Conservation (phyloP, 768 basidiomycete genomes). For the Mycena filopes region DNA sequence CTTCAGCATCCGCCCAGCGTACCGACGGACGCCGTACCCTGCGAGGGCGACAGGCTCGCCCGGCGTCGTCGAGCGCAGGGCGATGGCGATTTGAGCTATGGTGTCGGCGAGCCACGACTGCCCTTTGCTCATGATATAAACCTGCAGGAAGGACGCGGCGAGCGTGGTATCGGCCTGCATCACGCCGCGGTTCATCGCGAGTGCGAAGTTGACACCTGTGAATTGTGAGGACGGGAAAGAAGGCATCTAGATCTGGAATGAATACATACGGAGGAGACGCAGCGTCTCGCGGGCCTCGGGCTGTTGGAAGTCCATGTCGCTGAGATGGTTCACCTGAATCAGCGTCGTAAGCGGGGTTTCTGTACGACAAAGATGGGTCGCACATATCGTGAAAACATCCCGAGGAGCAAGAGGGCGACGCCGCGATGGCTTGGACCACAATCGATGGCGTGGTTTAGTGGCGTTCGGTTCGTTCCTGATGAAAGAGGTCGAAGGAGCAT, state of each 20-base stretch:
- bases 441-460: conserved; percentile 18
- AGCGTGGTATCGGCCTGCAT: not conserved
- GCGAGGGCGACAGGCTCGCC: conserved; percentile 9
- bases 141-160: conserved; percentile 19
- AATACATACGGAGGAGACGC: conserved; percentile 1
- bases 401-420: conserved; percentile 11
- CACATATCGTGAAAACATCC: conserved; percentile 20
- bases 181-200: conserved; percentile 14
- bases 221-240: not conserved
- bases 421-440: conserved; percentile 1
- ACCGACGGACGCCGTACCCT: conserved; percentile 1
- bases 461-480: conserved; percentile 6
- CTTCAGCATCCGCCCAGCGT: conserved; percentile 9
- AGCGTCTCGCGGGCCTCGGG: conserved; percentile 9
- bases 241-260: not conserved
- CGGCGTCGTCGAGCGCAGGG: not conserved
- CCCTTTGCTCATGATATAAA: conserved; percentile 18
- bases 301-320: conserved; percentile 7
- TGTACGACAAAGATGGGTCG: no score
- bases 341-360: no score
- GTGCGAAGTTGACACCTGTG: conserved; percentile 17
- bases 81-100: not conserved
- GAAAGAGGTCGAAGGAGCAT: conserved; percentile 13
- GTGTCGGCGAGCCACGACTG: conserved; percentile 12
- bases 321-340: conserved; percentile 15